Conservation (phyloP, 1,284 basidiomycete genomes). For the Tetrapyrgos nigripes region DNA sequence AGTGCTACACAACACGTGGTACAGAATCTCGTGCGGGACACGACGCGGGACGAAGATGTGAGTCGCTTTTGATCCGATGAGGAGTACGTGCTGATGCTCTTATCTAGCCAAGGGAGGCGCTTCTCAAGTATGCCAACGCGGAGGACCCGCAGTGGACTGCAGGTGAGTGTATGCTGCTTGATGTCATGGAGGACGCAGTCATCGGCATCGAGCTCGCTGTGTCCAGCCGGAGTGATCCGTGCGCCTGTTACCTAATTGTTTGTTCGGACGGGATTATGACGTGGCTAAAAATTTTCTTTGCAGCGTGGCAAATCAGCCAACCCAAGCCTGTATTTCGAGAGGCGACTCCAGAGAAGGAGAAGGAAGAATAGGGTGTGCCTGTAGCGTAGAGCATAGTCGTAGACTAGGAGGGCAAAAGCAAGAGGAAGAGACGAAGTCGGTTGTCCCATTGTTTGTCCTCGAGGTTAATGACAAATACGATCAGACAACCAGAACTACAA, state of each 20-base stretch:
- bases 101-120: slow-evolving; percentile 89
- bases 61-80: slow-evolving; percentile 45
- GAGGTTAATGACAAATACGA: slow-evolving; percentile 48
- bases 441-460: slow-evolving; percentile 53
- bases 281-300: slow-evolving; percentile 47
- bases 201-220: neutral
- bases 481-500: neutral
- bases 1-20: slow-evolving; percentile 96
- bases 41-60: slow-evolving; percentile 91
- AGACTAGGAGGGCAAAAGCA: slow-evolving; percentile 20
- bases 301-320: slow-evolving; percentile 85
- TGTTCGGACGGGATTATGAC: slow-evolving; percentile 26
- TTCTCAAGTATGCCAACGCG: slow-evolving; percentile 89
- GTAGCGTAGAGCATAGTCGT: slow-evolving; percentile 11
- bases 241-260: slow-evolving; percentile 20
- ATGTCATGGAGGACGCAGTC: neutral
- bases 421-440: slow-evolving; percentile 32
- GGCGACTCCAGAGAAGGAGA: slow-evolving; percentile 62
- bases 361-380: slow-evolving; percentile 38
- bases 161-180: slow-evolving; percentile 56
- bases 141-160: slow-evolving; percentile 82
- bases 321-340: slow-evolving; percentile 80
- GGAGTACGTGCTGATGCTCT: neutral
- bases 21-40: slow-evolving; percentile 90
- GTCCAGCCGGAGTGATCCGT: neutral